phyloP scores from a whole-genome alignment of 139 green algal species.

The Pleodorina starrii region DNA sequence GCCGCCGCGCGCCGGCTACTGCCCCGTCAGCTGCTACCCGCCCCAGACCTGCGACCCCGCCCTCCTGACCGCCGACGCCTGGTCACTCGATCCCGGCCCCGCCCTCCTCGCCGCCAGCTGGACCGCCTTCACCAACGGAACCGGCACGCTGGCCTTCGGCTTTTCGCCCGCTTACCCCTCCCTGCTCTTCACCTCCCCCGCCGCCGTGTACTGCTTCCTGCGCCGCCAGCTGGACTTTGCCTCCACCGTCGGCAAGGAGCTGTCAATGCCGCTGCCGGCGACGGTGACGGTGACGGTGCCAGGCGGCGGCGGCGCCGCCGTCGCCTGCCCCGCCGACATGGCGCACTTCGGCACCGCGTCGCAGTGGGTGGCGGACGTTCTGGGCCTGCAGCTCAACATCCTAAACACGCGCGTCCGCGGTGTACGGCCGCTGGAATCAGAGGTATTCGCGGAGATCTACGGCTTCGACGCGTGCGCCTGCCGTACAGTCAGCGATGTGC shows the following conservation, averaged over 20 bases:
- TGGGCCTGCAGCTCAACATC: conserved; percentile 47
- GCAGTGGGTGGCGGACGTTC: conserved; percentile 16
- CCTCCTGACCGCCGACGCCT: neutral
- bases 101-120: neutral
- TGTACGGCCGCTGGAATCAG: neutral
- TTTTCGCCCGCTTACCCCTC: neutral
- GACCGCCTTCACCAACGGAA: neutral
- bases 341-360: neutral
- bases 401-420: neutral
- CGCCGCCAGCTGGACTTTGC: neutral
- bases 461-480: neutral
- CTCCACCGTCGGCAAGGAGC: neutral
- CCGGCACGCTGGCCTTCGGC: neutral
- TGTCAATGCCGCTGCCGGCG: neutral
- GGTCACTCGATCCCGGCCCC: neutral
- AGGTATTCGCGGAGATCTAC: neutral
- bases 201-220: conserved; percentile 31
- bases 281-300: neutral
- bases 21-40: conserved; percentile 13
- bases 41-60: neutral
- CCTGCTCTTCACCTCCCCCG: neutral
- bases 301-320: no score
- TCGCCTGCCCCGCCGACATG: neutral
- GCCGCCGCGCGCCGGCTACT: neutral
- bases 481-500: neutral